Base-by-base conservation (phyloP, 495 filamentous ascomycete species). In the Usnea hakonensis region DNA sequence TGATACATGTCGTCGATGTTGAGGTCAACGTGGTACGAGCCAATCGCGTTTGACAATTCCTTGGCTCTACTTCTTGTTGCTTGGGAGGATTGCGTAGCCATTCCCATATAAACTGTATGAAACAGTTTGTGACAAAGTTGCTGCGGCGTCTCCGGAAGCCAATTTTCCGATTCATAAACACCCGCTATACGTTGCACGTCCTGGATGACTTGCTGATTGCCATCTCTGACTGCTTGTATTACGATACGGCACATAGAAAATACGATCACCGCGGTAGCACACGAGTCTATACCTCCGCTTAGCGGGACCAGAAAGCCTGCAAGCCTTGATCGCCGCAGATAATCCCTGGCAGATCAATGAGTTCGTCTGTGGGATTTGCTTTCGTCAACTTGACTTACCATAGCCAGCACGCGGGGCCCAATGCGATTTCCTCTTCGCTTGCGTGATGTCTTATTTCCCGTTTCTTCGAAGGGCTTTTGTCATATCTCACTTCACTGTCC, bases 51-150 rank as follows among this genome's bases (percentile, higher is more conserved):
- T 0, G 90, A 74, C 1, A 96, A 79, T 1, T 82, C 79, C 67
- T 81, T 83, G 0, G 92, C 89, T 46, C 92, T 79, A 28, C 79
- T 73, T 3, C 90, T 78, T 3, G 92, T 96, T 59, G 93, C 90
- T 28, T 74, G 71, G 23, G 81, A 84, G 17, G 82, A 86, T 63
- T 95, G 87, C 58, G 81, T 78, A 40, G 79, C 71, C 77, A 84
- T 96, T 14, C 92, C 92, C 87, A 97, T 90, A 73, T 87, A 96
- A 48, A 75, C 71, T 0, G 91, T 95, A 55, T 85, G 81, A 68
- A 95, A 90, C 35, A 94, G 78, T 26, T 72, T 75, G 57, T 78
- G 73, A 78, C 84, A 82, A 21, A 90, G 77, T 38, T 88, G 85
- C 35, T 76, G 50, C 4, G 76, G 67, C 9, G 56, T 70, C 10